Evolutionary conservation across 164 flowering plant genomes (phyloP), one percentile per base, ranked within the genome.

Genomic region (Vitis cinerea): DNA sequence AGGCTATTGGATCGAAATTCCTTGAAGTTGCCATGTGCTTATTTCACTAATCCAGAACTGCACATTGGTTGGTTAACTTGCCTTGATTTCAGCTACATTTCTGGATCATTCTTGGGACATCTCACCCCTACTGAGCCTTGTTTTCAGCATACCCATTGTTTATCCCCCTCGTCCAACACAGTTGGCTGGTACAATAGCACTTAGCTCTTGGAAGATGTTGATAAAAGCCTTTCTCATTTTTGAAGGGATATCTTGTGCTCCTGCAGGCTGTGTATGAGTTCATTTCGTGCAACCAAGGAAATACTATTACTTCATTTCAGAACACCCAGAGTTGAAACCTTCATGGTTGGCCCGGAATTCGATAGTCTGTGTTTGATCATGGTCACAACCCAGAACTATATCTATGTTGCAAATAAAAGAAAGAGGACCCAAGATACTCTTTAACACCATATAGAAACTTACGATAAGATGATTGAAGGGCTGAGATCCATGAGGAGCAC

Each of bases 401-500:
- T 53, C 56, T 23, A 37, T 37, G 44, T 37, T 37, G 44, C 56
- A 53, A 4, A 53, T 53, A 53, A n/a, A 5, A 12, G n/a, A 13
- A 14, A 53, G n/a, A 37, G 2, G 7, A 37, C 7, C 44, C 56
- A 53, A 13, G n/a, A 13, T 14, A 53, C n/a, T 4, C 56, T 53
- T 53, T 0, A 53, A 53, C 56, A 53, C n/a, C 56, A 23, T 23
- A 23, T 23, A 23, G 27, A 23, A 23, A 23, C 27, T 23, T 23
- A 23, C 27, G 27, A 23, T 23, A 23, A 55, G 53, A 50, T 52
- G 13, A 52, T 8, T 57, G 3, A 13, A 53, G 56, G 5, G n/a
- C n/a, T 10, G 56, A 53, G 56, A 53, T 53, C 15, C 56, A 53
- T 53, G n/a, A 13, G 14, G 56, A 13, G 52, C 72, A 62, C 72